Evolutionary conservation across 2,329 filamentous ascomycete species (phyloP).

Genomic region (Fusarium paranaense): DNA sequence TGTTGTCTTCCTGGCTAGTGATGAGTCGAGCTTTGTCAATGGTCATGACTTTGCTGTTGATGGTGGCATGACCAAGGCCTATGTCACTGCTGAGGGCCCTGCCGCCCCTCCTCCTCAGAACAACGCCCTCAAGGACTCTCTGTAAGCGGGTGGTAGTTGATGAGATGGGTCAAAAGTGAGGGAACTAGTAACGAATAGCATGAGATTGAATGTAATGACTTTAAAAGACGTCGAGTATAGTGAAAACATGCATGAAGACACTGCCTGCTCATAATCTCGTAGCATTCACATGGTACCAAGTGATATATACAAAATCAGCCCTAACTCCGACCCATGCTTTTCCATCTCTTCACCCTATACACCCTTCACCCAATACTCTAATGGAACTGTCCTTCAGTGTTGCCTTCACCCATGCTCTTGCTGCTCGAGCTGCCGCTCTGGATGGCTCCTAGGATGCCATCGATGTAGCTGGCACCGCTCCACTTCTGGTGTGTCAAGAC

Average conservation of each 20-base stretch:
- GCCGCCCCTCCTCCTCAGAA: constrained; percentile 66
- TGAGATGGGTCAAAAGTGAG: neutral
- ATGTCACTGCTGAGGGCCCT: constrained; percentile 76
- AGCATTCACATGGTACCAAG: constrained; percentile 28
- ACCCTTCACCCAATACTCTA: constrained; percentile 30
- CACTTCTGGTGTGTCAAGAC: constrained; percentile 96
- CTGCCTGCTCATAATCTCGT: constrained; percentile 1
- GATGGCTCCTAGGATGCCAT: constrained; percentile 89
- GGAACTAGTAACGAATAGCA: constrained; percentile 30
- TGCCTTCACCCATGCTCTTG: constrained; percentile 95
- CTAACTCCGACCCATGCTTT: constrained; percentile 45
- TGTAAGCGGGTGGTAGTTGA: constrained; percentile 37
- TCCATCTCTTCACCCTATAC: constrained; percentile 20
- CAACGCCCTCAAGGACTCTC: constrained; percentile 65
- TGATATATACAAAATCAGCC: constrained; percentile 26
- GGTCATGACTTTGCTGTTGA: constrained; percentile 95
- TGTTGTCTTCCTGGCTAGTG: constrained; percentile 86
- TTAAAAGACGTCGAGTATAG: neutral
- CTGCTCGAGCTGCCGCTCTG: constrained; percentile 91
- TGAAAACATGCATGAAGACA: neutral
- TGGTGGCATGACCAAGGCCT: constrained; percentile 94
- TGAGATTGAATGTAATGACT: constrained; percentile 29
- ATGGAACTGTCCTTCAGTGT: constrained; percentile 80
- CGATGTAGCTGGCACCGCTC: constrained; percentile 78
- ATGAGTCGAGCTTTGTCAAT: constrained; percentile 91